Percentiles rank a stretch among this genome's conserved stretches.
These are phyloP conservation scores for Pseudopithomyces maydicus DNA, from an alignment of 2,329 filamentous ascomycete species.

Conservation along the genomic window DNA sequence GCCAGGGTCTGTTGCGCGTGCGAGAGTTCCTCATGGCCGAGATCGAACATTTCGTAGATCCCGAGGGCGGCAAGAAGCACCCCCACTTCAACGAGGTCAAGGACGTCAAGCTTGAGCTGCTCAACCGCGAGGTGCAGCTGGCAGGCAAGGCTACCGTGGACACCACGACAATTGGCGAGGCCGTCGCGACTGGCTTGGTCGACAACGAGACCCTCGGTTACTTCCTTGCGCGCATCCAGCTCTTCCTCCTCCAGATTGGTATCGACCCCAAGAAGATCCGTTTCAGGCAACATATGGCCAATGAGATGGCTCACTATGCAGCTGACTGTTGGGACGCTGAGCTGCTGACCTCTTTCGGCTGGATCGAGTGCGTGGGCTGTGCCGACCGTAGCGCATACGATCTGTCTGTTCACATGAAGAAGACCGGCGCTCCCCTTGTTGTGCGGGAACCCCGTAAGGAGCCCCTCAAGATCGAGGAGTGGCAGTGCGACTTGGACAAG, in stretches of 20 bases:
- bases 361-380: constrained; percentile 98
- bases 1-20: constrained; percentile 87
- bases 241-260: constrained; percentile 88
- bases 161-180: constrained; percentile 80
- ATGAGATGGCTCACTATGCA: constrained; percentile 92
- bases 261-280: constrained; percentile 86
- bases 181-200: constrained; percentile 79
- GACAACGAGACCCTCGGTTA: constrained; percentile 99
- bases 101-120: constrained; percentile 79
- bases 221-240: constrained; percentile 91
- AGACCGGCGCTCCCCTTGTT: constrained; percentile 83
- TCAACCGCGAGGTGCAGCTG: constrained; percentile 85
- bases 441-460: constrained; percentile 82
- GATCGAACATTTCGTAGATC: constrained; percentile 98
- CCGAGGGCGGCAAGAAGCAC: constrained; percentile 93
- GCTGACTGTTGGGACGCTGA: constrained; percentile 98
- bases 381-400: constrained; percentile 96
- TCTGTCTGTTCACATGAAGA: constrained; percentile 87
- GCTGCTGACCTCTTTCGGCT: constrained; percentile 87
- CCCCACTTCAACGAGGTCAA: constrained; percentile 83
- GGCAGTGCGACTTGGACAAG: constrained; percentile 85
- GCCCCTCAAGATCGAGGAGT: constrained; percentile 83
- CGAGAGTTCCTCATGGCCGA: constrained; percentile 99
- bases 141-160: constrained; percentile 79
- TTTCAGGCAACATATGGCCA: constrained; percentile 96